phyloP scores from a whole-genome alignment of 139 green algal genomes.

The Haematococcus sp. region DNA sequence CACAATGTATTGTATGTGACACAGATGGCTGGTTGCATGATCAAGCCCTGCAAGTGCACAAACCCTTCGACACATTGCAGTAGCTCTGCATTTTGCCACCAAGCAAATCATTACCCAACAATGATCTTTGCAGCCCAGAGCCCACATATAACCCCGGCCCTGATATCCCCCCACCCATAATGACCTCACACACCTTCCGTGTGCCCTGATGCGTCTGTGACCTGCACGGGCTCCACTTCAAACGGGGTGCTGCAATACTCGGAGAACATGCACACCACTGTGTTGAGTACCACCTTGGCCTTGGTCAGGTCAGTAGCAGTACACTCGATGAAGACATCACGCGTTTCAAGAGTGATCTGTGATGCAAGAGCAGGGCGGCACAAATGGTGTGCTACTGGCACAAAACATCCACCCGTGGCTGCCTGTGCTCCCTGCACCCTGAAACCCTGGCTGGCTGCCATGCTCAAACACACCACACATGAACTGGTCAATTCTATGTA shows the following conservation, averaged over 20 bases:
- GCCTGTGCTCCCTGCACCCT: no score
- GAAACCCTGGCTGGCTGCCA: no score
- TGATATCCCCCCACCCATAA: no score
- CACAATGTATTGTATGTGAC: not conserved
- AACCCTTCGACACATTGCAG: no score
- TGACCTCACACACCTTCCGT: slow-evolving; percentile 18
- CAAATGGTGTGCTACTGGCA: no score
- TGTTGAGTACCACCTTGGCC: slow-evolving; percentile 76
- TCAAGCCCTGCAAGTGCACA: no score
- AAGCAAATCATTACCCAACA: no score
- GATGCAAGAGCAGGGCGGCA: not conserved
- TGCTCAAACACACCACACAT: no score
- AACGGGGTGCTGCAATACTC: slow-evolving; percentile 90
- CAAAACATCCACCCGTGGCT: slow-evolving; percentile 13
- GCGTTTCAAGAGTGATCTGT: slow-evolving; percentile 85
- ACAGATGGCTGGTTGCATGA: not conserved
- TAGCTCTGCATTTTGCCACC: no score
- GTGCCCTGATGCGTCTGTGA: slow-evolving; percentile 77
- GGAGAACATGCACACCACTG: slow-evolving; percentile 90
- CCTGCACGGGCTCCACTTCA: slow-evolving; percentile 92
- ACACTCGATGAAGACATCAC: slow-evolving; percentile 98
- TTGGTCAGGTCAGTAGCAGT: slow-evolving; percentile 97
- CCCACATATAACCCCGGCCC: no score
- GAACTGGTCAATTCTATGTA: no score
- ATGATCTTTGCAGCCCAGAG: no score